Percentiles rank a stretch among this genome's conserved stretches.
phyloP scores from a whole-genome alignment of 2,329 filamentous ascomycete species.

The Verruconis gallopava region DNA sequence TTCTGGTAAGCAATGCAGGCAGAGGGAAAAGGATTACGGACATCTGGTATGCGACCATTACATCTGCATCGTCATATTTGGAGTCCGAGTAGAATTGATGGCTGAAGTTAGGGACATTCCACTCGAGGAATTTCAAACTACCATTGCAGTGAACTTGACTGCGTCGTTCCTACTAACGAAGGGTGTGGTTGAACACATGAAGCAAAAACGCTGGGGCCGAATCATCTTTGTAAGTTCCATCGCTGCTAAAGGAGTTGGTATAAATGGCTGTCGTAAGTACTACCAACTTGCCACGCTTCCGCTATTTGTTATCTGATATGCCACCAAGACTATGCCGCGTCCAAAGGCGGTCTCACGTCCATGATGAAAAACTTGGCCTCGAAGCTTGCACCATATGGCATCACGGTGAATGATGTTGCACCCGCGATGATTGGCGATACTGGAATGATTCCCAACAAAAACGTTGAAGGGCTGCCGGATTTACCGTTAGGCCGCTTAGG shows the following conservation, averaged over 20 bases:
- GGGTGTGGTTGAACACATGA: conserved; percentile 48
- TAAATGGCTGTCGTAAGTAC: conserved; percentile 43
- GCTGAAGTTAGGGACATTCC: conserved; percentile 43
- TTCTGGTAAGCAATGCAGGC: conserved; percentile 54
- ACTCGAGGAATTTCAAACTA: conserved; percentile 52
- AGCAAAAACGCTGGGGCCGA: conserved; percentile 45
- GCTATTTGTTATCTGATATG: conserved; percentile 10
- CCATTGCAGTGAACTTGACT: conserved; percentile 47
- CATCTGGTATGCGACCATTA: conserved; percentile 20
- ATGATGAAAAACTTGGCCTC: conserved; percentile 53
- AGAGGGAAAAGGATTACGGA: conserved; percentile 47
- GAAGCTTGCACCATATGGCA: conserved; percentile 45
- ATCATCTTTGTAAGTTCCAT: conserved; percentile 53
- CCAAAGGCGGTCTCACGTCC: conserved; percentile 48
- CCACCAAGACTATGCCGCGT: conserved; percentile 39
- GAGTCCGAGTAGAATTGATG: not conserved
- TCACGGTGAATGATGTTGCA: conserved; percentile 56
- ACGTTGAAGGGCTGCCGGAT: conserved; percentile 14
- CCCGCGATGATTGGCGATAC: conserved; percentile 50
- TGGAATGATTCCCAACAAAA: conserved; percentile 18
- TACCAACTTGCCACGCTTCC: conserved; percentile 17
- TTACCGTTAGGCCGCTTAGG: conserved; percentile 17
- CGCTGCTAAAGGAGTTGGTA: conserved; percentile 48
- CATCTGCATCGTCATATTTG: not conserved
- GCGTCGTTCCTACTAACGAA: conserved; percentile 51